These are phyloP conservation scores for Fistulifera solaris DNA, from an alignment of 108 stramenopile species.

Conservation along the genomic window DNA sequence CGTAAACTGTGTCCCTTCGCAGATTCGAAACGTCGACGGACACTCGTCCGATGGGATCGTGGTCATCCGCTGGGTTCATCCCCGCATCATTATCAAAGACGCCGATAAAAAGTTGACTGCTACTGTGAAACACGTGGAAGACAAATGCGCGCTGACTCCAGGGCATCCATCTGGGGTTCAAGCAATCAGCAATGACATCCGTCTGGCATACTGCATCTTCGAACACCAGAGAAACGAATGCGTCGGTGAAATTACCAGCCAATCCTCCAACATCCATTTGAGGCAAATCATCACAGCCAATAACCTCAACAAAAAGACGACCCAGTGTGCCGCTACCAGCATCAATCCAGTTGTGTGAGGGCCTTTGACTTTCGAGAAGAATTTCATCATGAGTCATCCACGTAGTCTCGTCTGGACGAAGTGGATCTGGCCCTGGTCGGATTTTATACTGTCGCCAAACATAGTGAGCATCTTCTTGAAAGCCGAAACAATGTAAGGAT, in stretches of 20 bases:
- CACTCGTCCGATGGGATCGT: constrained; percentile 70
- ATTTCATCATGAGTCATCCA: constrained; percentile 49
- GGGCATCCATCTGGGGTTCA: constrained; percentile 65
- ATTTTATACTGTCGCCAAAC: constrained; percentile 25
- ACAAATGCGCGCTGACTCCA: constrained; percentile 74
- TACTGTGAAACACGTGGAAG: constrained; percentile 58
- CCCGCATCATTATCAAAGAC: constrained; percentile 66
- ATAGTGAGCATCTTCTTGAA: neutral
- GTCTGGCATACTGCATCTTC: constrained; percentile 65
- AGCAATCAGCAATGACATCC: constrained; percentile 63
- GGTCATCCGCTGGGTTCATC: constrained; percentile 27
- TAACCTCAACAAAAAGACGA: constrained; percentile 51
- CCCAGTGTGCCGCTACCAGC: constrained; percentile 48
- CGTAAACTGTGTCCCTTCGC: constrained; percentile 38
- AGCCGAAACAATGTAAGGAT: neutral
- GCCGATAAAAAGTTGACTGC: constrained; percentile 49
- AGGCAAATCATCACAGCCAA: constrained; percentile 61
- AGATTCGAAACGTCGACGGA: constrained; percentile 66
- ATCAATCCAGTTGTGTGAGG: constrained; percentile 49
- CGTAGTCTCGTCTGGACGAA: constrained; percentile 30
- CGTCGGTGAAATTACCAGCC: constrained; percentile 23
- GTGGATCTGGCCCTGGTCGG: constrained; percentile 59
- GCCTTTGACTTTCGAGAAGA: constrained; percentile 30
- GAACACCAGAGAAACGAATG: constrained; percentile 60
- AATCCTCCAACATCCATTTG: constrained; percentile 44